phyloP scores from a whole-genome alignment of 2,329 filamentous ascomycete species.

The Westerdykella ornata region DNA sequence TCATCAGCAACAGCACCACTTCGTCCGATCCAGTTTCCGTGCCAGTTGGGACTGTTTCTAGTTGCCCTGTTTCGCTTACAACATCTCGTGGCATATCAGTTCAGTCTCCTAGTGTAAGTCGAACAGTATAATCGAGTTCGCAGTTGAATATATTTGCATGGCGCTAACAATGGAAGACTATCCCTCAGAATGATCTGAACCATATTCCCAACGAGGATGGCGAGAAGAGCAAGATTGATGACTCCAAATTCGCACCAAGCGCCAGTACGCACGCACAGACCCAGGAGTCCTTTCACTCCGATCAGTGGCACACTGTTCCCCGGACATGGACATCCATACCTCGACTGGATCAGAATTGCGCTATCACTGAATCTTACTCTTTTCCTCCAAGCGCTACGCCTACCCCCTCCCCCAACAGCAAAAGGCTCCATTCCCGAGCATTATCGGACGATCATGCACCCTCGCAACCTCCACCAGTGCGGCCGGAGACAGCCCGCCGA shows the following conservation, averaged over 20 bases:
- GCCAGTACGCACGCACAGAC: no score
- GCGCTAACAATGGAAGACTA: neutral
- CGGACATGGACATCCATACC: slow-evolving; percentile 4
- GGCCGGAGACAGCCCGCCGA: neutral
- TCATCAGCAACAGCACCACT: no score
- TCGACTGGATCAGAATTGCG: neutral
- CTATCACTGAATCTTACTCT: neutral
- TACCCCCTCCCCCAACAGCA: neutral
- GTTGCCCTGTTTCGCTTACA: no score
- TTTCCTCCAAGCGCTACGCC: neutral
- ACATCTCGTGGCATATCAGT: no score
- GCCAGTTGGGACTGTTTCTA: no score
- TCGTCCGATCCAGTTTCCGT: no score
- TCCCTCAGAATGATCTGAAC: neutral
- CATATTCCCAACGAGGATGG: no score
- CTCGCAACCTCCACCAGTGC: neutral
- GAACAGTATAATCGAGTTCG: slow-evolving; percentile 11
- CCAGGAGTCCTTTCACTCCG: no score
- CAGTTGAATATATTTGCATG: neutral
- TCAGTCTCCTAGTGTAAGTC: neutral
- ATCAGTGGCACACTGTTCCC: slow-evolving; percentile 7
- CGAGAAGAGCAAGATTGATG: neutral
- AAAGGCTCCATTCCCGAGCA: neutral
- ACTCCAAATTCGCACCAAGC: neutral
- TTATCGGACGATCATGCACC: neutral